Evolutionary conservation across 2,329 filamentous ascomycete genomes (phyloP), one percentile per base, ranked within the genome.

Genomic region (Colletotrichum sp.): DNA sequence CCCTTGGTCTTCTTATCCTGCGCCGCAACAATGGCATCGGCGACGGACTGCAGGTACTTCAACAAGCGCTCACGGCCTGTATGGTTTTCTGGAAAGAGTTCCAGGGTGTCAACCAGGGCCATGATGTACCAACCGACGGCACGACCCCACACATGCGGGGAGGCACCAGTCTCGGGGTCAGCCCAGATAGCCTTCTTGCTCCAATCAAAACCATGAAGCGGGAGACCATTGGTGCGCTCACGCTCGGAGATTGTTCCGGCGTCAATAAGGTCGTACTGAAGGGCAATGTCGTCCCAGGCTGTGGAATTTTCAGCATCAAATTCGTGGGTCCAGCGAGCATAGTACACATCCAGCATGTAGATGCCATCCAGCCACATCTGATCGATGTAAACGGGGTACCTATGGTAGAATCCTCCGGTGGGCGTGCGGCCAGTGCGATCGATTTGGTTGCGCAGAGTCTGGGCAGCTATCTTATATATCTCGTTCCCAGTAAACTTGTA

Each of bases 181-280:
- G 89, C 88, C 89, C 89, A 91, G 2, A 84, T 80, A 27, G 88
- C 87, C 15, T 79, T 83, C 74, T 84, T 86, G 22, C 82, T 83
- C 18, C 85, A 85, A 72, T 91, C 89, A 76, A 90, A 91, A 22
- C 89, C 89, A 74, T 91, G 89, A 2, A 87, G 85, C 0, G 89
- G 80, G 0, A 91, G 82, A 0, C 86, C 85, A 0, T 84, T 85
- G 16, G 80, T 81, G 16, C 79, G 70, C 69, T 87, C 81, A 10
- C 82, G 80, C 74, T 74, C 75, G 1, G 74, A 84, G 86, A 72
- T 87, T 85, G 58, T 80, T 76, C 76, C 86, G 84, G 43, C 75
- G 27, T 75, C 73, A 65, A 90, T 83, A 8, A 87, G 81, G 32
- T 86, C 82, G 55, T 87, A 83, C 78, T 89, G 87, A 9, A 82